phyloP scores from a whole-genome alignment of 2,329 filamentous ascomycete genomes.

The Cladosporium phlei region DNA sequence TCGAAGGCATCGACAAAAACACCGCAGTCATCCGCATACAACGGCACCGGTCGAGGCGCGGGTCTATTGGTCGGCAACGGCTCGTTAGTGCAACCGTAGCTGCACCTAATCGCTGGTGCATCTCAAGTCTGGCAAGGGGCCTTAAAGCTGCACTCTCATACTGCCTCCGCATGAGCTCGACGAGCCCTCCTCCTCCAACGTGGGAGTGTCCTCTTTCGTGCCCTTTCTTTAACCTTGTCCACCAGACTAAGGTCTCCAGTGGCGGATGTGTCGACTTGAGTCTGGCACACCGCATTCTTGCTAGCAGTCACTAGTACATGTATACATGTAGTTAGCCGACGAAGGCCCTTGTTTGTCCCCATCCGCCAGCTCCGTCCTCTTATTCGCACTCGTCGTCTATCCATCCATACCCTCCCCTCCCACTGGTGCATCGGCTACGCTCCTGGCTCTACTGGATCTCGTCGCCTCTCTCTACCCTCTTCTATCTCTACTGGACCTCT shows the following conservation, averaged over 20 bases:
- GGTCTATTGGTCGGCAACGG: neutral
- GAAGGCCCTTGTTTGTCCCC: slow-evolving; percentile 6
- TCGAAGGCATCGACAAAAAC: no score
- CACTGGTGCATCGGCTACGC: slow-evolving; percentile 9
- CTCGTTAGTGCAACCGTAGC: slow-evolving; percentile 1
- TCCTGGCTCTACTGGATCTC: slow-evolving; percentile 2
- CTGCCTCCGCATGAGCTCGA: slow-evolving; percentile 2
- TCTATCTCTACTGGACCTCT: neutral
- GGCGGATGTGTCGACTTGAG: no score
- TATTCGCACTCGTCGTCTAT: neutral
- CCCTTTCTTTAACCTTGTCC: no score
- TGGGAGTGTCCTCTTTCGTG: no score
- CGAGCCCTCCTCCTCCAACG: no score
- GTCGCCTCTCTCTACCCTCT: slow-evolving; percentile 3
- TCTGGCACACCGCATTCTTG: slow-evolving; percentile 9
- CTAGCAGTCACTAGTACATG: no score
- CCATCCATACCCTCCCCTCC: slow-evolving; percentile 7
- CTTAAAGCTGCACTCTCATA: slow-evolving; percentile 7
- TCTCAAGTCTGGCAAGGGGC: slow-evolving; percentile 5
- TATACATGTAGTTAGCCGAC: no score
- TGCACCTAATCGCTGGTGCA: slow-evolving; percentile 13
- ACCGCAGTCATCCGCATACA: slow-evolving; percentile 1
- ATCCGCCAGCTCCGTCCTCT: slow-evolving; percentile 5
- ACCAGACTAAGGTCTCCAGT: slow-evolving; percentile 2
- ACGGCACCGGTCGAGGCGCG: slow-evolving; percentile 1